Evolutionary conservation across 148 eudicot genomes (phyloP).

Genomic region (Silene uniflora): DNA sequence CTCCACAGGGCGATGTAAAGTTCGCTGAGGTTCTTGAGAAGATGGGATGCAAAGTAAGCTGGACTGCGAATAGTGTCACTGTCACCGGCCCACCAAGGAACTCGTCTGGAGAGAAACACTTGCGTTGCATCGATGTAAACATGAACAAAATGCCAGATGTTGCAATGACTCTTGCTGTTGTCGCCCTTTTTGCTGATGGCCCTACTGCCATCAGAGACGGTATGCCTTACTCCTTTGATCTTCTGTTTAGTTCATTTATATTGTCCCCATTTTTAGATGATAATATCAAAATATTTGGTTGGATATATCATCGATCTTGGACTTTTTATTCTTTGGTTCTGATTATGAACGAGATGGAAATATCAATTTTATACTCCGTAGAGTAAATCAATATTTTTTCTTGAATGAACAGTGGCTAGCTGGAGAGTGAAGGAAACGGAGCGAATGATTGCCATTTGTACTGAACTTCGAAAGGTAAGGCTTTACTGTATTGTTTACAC

Average conservation of each 20-base stretch:
- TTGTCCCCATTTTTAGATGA: no score
- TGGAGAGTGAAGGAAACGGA: slow-evolving; percentile 99
- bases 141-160: slow-evolving; percentile 99
- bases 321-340: no score
- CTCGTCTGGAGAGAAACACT: slow-evolving; percentile 64
- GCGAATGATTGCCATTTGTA: slow-evolving; percentile 97
- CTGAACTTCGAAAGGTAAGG: slow-evolving; percentile 92
- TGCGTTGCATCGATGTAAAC: slow-evolving; percentile 81
- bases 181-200: slow-evolving; percentile 90
- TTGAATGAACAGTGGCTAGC: slow-evolving; percentile 70
- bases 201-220: slow-evolving; percentile 96
- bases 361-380: no score
- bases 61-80: slow-evolving; percentile 96
- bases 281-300: no score
- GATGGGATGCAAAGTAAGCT: slow-evolving; percentile 93
- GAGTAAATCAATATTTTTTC: background rate
- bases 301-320: no score
- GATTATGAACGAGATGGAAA: no score
- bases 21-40: slow-evolving; percentile 94
- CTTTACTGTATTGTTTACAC: background rate
- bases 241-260: background rate
- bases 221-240: slow-evolving; percentile 26
- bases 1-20: slow-evolving; percentile 79
- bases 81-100: slow-evolving; percentile 80
- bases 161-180: slow-evolving; percentile 98